Conservation (phyloP, 768 basidiomycete species). For the Tylopilus vinaceipallidus region DNA sequence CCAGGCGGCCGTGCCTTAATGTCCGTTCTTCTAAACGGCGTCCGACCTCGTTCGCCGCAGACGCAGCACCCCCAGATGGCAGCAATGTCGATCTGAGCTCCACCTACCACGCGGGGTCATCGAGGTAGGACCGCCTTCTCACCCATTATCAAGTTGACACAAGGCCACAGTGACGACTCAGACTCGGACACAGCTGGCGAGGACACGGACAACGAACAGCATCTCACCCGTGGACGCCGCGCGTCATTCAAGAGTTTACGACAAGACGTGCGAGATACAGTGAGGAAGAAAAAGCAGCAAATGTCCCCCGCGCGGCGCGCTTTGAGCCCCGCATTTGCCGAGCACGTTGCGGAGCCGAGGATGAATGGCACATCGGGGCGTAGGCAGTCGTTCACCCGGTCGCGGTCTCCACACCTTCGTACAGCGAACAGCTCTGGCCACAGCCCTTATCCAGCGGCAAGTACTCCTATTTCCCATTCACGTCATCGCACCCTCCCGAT, state of each 20-base stretch:
- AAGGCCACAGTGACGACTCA: constrained; percentile 44
- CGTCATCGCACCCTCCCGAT: constrained; percentile 37
- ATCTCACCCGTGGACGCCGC: constrained; percentile 43
- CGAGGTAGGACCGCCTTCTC: constrained; percentile 49
- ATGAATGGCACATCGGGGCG: constrained; percentile 34
- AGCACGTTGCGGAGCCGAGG: constrained; percentile 34
- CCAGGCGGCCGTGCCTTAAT: constrained; percentile 37
- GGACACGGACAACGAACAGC: constrained; percentile 54
- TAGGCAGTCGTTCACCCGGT: constrained; percentile 63
- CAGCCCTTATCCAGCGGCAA: constrained; percentile 33
- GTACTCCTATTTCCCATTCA: constrained; percentile 41
- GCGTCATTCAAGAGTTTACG: constrained; percentile 32
- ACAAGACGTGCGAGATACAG: constrained; percentile 23
- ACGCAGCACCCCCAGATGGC: constrained; percentile 20
- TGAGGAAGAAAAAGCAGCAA: constrained; percentile 30
- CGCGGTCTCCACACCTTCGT: constrained; percentile 60
- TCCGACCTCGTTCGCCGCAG: constrained; percentile 23
- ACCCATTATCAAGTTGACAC: constrained; percentile 18
- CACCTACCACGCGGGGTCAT: constrained; percentile 84
- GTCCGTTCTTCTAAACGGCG: constrained; percentile 27
- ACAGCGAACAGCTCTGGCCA: constrained; percentile 33
- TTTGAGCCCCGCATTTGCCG: constrained; percentile 23
- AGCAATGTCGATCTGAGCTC: constrained; percentile 71
- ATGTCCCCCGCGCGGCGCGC: constrained; percentile 23
- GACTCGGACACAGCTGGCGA: constrained; percentile 51